phyloP scores from a whole-genome alignment of 2,329 filamentous ascomycete genomes.

The Aspergillus ochraceus region DNA sequence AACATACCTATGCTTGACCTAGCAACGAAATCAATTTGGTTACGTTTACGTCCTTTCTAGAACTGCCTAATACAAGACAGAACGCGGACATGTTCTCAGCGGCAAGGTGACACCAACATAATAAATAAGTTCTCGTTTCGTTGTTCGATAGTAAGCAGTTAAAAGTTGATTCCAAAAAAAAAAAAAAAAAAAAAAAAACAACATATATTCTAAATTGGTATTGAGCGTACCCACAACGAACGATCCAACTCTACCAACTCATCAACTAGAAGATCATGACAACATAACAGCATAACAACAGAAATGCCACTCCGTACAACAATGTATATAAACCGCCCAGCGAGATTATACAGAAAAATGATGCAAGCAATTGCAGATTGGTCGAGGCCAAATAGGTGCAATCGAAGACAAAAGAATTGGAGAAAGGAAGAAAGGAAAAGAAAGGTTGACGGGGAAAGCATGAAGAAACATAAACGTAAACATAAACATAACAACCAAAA shows the following conservation, averaged over 20 bases:
- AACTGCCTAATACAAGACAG: no score
- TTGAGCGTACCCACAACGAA: background rate
- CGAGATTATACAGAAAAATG: constrained; percentile 11
- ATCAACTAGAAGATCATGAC: no score
- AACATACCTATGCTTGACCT: no score
- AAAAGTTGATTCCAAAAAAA: no score
- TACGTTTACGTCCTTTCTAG: no score
- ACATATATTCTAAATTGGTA: background rate
- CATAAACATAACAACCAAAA: background rate
- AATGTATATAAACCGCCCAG: constrained; percentile 22
- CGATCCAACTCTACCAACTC: background rate
- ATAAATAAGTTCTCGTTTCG: no score
- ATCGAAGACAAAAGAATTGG: no score
- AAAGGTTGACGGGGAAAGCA: background rate
- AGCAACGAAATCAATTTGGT: no score
- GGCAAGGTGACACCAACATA: no score
- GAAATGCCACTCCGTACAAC: constrained; percentile 5
- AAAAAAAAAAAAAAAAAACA: background rate
- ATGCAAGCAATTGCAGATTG: constrained; percentile 4
- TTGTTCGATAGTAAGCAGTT: no score
- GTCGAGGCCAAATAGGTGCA: constrained; percentile 1
- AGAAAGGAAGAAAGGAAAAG: no score
- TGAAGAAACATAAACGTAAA: constrained; percentile 8
- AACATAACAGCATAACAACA: background rate
- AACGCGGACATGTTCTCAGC: no score